phyloP scores from a whole-genome alignment of 2,329 filamentous ascomycete species.

The Colletotrichum tropicale region DNA sequence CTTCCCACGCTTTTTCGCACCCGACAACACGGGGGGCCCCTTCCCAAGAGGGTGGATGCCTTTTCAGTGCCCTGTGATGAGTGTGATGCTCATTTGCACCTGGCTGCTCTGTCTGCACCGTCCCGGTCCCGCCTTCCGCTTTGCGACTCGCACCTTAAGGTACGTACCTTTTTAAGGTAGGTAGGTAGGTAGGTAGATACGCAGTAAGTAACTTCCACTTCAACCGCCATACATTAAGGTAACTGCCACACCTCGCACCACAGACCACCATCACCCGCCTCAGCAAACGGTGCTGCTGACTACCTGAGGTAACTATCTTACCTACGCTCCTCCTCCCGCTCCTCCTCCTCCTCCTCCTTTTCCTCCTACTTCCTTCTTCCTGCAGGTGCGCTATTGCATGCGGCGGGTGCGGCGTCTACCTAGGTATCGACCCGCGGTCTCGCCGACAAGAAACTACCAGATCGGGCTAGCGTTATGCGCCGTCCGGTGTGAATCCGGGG shows the following conservation, averaged over 20 bases:
- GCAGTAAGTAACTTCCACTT: neutral
- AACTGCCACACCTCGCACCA: neutral
- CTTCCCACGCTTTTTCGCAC: neutral
- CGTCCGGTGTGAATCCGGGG: neutral
- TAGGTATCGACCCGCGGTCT: neutral
- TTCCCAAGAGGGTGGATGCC: neutral
- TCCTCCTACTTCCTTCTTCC: neutral
- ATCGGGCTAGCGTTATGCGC: neutral
- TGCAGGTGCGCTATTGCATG: neutral
- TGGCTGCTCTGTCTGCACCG: neutral
- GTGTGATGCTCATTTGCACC: neutral
- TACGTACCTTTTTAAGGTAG: neutral
- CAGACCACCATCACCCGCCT: neutral
- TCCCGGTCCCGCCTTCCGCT: neutral
- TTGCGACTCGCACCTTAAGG: neutral
- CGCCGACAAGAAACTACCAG: neutral
- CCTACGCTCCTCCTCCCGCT: no score
- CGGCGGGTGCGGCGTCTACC: neutral
- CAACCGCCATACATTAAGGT: neutral
- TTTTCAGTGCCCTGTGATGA: neutral
- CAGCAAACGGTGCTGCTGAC: neutral
- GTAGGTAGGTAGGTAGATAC: neutral
- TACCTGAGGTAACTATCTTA: neutral
- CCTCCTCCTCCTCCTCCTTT: neutral
- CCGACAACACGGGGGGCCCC: conserved; percentile 3